Base-by-base conservation (phyloP, 2,329 filamentous ascomycete species). In the Pyrenophora graminea region DNA sequence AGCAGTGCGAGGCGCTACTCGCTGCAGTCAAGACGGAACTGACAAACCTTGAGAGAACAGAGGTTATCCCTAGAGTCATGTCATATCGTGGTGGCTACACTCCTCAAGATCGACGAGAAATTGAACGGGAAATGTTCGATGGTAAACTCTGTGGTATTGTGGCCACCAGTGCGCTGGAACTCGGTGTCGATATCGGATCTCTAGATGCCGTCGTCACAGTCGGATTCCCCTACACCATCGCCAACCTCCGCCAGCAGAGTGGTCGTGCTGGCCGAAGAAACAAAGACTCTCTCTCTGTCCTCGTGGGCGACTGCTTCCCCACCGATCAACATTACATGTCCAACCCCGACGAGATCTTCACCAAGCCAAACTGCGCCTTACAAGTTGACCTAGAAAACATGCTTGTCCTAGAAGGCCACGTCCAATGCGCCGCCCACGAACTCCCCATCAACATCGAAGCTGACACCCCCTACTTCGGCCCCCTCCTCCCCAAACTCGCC, bases 241-340 rank as follows among this genome's bases (percentile, higher is more conserved):
- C 94, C 30, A 97, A 97, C 67, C 79, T 97, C 39, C 85, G 94
- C 8, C 94, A 99, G 70, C 94, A 99, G 72, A 96, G 91, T 64
- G 94, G 94, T 12, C 85, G 94, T 64, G 94, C 94, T 17, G 94
- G 94, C 10, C 84, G 94, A 52, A 83, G 93, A 53, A 97, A 97
- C 69, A 95, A 90, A 67, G 94, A 99, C 71, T 96, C 92, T 0
- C 79, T 99, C 2, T 95, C 91, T 0, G 85, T 99, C 2, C 78
- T 99, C 1, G 85, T 99, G 0, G 94, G 92, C 2, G 92, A 97
- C 67, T 86, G 86, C 58, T 96, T 94, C 60, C 86, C 92, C 2
- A 91, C 90, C 0, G 94, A 99, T 69, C 94, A 99, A 69, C 86
- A 95, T 69, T 99, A 95, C 73, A 99, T 99, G 94, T 85, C 90